Conservation (phyloP, 345 rosid species). For the Schrenkiella parvula region DNA sequence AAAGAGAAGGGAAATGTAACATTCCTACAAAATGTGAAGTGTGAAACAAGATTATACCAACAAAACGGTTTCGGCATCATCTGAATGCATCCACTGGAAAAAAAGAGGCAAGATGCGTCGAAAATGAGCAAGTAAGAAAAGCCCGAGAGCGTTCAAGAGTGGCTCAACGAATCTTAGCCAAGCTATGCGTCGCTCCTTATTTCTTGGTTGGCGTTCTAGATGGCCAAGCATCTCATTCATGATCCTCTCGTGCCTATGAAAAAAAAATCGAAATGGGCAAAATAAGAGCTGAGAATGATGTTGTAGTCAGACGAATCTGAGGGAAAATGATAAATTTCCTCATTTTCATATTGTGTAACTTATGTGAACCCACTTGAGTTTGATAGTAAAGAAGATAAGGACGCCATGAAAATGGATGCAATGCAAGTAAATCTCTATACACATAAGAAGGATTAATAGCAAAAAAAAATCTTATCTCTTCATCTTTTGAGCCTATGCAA, state of each 20-base stretch:
- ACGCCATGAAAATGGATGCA: background rate
- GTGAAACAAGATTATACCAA: constrained; percentile 45
- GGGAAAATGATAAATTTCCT: too few species aligned
- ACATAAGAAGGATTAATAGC: too few species aligned
- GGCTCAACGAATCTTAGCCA: constrained; percentile 75
- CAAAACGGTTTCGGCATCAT: constrained; percentile 69
- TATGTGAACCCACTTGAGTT: too few species aligned
- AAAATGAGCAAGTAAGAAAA: constrained; percentile 71
- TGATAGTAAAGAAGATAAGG: background rate
- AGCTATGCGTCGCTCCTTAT: constrained; percentile 54
- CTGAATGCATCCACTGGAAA: constrained; percentile 86
- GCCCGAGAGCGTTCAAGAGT: constrained; percentile 55
- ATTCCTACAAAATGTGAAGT: background rate
- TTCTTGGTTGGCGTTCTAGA: constrained; percentile 85
- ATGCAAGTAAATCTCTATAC: too few species aligned
- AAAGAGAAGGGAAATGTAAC: background rate
- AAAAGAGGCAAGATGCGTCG: constrained; percentile 74
- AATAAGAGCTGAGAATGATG: background rate
- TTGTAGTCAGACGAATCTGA: background rate
- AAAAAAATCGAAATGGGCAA: background rate
- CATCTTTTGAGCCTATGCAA: background rate
- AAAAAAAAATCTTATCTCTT: background rate
- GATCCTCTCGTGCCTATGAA: constrained; percentile 61
- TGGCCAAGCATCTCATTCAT: constrained; percentile 79
- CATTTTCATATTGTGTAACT: too few species aligned